Conservation (phyloP, 768 basidiomycete genomes). For the Termitomyces sp. region DNA sequence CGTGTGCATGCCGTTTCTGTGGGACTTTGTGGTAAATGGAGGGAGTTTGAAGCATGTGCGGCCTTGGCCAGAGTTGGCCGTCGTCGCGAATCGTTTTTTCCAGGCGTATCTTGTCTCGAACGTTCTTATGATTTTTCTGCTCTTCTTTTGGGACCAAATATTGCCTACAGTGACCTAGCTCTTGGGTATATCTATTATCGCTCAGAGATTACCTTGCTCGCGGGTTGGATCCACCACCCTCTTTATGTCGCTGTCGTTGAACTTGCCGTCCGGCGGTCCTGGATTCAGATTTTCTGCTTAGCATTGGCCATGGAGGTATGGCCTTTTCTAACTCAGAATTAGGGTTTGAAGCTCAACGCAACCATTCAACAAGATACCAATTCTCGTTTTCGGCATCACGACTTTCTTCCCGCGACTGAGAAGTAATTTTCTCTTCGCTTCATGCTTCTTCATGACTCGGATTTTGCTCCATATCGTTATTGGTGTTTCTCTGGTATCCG, state of each 20-base stretch:
- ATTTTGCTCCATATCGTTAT: constrained; percentile 42
- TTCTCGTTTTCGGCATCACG: constrained; percentile 45
- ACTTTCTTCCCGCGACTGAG: constrained; percentile 40
- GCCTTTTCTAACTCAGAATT: not conserved
- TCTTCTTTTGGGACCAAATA: not conserved
- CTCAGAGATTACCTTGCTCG: constrained; percentile 21
- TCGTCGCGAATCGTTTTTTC: not conserved
- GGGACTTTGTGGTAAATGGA: not conserved
- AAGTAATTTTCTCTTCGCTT: constrained; percentile 45
- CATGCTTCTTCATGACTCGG: constrained; percentile 46
- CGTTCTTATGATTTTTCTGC: not conserved
- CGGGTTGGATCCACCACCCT: constrained; percentile 8
- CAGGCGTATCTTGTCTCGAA: not conserved
- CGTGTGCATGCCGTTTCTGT: not conserved
- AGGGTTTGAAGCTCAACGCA: constrained; percentile 16
- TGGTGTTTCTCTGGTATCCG: constrained; percentile 22
- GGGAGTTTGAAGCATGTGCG: not conserved
- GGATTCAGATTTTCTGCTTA: constrained; percentile 41
- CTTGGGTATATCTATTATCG: constrained; percentile 46
- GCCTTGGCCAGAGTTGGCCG: not conserved
- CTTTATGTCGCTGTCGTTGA: constrained; percentile 17
- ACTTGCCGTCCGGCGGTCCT: too few species aligned
- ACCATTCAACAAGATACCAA: constrained; percentile 43
- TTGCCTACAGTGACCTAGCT: constrained; percentile 35
- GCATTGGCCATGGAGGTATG: constrained; percentile 45